These are phyloP conservation scores for Fusarium camptoceras DNA, from an alignment of 2,329 filamentous ascomycete species.

Conservation along the genomic window DNA sequence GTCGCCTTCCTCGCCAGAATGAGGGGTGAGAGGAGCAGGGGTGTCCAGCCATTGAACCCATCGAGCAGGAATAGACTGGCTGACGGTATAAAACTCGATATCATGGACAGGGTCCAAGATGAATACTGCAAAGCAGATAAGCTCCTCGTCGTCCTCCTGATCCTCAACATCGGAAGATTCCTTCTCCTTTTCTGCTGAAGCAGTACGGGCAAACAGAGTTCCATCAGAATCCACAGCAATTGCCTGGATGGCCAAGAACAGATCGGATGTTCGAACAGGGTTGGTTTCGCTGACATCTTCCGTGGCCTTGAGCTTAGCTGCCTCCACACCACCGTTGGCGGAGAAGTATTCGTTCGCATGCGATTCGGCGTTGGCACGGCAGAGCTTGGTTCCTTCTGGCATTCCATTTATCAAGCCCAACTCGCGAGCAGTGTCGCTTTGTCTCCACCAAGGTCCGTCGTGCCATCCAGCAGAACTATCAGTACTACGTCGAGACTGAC, in stretches of 20 bases:
- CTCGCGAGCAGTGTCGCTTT: slow-evolving; percentile 75
- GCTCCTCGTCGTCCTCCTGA: slow-evolving; percentile 67
- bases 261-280: slow-evolving; percentile 90
- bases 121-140: slow-evolving; percentile 80
- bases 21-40: slow-evolving; percentile 66
- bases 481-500: slow-evolving; percentile 72
- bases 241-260: slow-evolving; percentile 96
- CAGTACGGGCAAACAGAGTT: slow-evolving; percentile 74
- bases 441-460: slow-evolving; percentile 97
- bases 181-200: slow-evolving; percentile 66
- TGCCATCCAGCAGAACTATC: slow-evolving; percentile 79
- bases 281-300: slow-evolving; percentile 85
- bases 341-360: slow-evolving; percentile 89
- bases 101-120: slow-evolving; percentile 90
- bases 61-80: slow-evolving; percentile 82
- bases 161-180: slow-evolving; percentile 64
- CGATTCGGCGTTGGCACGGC: slow-evolving; percentile 86
- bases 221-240: slow-evolving; percentile 73
- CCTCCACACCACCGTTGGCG: slow-evolving; percentile 80
- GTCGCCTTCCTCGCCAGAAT: slow-evolving; percentile 61
- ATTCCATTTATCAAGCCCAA: slow-evolving; percentile 84
- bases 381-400: slow-evolving; percentile 90
- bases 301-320: slow-evolving; percentile 81
- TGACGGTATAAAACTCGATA: slow-evolving; percentile 85
- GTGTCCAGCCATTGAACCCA: slow-evolving; percentile 96